Conservation (phyloP, 176 grass and related monocot genomes). For the Zea luxurians region DNA sequence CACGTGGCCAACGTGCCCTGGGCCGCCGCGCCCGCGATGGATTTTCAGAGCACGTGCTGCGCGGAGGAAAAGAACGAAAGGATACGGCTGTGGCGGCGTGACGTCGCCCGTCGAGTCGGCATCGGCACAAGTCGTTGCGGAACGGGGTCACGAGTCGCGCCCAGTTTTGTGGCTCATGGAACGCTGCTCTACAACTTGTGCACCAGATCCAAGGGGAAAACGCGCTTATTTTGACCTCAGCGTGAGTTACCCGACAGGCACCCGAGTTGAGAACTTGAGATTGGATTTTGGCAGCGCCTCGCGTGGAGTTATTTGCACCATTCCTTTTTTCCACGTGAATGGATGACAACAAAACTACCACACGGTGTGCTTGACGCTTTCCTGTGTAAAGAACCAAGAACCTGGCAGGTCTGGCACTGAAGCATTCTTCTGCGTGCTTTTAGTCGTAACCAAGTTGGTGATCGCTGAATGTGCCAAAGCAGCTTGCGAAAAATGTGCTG, state of each 20-base stretch:
- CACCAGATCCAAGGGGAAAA: not conserved
- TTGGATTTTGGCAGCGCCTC: not conserved
- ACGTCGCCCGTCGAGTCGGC: not conserved
- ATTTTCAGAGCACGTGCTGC: not conserved
- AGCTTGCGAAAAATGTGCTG: not conserved
- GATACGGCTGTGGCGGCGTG: not conserved
- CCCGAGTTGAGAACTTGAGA: not conserved
- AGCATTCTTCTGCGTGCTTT: not conserved
- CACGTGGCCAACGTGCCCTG: conserved; percentile 24
- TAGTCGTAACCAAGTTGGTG: not conserved
- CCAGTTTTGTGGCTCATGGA: not conserved
- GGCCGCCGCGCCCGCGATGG: not conserved
- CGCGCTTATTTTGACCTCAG: not conserved
- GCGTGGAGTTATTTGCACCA: not conserved
- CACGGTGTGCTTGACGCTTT: not conserved
- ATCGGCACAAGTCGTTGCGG: not conserved
- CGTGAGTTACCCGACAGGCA: not conserved
- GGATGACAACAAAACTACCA: not conserved
- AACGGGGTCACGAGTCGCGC: not conserved
- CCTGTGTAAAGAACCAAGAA: not conserved
- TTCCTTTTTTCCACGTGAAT: not conserved
- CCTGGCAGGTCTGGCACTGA: not conserved
- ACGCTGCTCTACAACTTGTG: not conserved
- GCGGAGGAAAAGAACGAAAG: not conserved
- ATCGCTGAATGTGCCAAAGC: not conserved